Base-by-base conservation (phyloP, 2,329 filamentous ascomycete species). In the Dothideomycetidae sp. region DNA sequence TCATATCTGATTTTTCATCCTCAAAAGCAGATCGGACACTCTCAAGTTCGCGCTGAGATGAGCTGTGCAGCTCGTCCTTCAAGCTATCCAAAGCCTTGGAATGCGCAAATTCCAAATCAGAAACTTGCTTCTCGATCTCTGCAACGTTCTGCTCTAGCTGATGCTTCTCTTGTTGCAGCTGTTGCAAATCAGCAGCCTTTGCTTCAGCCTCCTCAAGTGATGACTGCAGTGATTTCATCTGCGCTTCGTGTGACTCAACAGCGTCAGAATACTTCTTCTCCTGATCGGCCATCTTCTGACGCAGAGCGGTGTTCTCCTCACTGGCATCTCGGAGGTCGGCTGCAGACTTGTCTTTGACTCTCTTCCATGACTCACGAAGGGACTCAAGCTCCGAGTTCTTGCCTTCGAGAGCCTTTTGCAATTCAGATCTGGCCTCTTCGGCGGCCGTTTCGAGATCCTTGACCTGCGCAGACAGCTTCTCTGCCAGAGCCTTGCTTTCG, bases 371-470 rank as follows among this genome's bases (percentile, higher is more conserved):
- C n/a, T 14, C 23, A 14, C 37, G 37, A 5, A 43, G 19, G 10
- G 36, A 16, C 14, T 29, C 37, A 23, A 44, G 36, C 30, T 42
- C 40, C 11, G 14, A 21, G 10, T 41, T 38, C n/a, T 36, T 44
- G 11, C 28, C 9, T 16, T 37, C 14, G 16, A 21, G 17, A 17
- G 5, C 5, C 21, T 32, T 42, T 16, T 16, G 21, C 17, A 23
- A 40, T 30, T 31, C 39, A 29, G 10, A 28, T 29, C 31, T 35
- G 11, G 33, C 37, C 5, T n/a, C 17, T 10, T 38, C 21, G 3
- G 41, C 31, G n/a, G 32, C 12, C 7, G 34, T 12, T 4, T 41
- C 16, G n/a, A 42, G 42, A 3, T 36, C 28, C 13, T 36, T 32
- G 5, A 36, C 29, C 17, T 40, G 36, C 13, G 29, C 28, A 5